Percentiles rank a stretch among this genome's conserved stretches.
Evolutionary conservation across 352 stramenopile genomes (phyloP).

Genomic region (Nothophytophthora sp.): DNA sequence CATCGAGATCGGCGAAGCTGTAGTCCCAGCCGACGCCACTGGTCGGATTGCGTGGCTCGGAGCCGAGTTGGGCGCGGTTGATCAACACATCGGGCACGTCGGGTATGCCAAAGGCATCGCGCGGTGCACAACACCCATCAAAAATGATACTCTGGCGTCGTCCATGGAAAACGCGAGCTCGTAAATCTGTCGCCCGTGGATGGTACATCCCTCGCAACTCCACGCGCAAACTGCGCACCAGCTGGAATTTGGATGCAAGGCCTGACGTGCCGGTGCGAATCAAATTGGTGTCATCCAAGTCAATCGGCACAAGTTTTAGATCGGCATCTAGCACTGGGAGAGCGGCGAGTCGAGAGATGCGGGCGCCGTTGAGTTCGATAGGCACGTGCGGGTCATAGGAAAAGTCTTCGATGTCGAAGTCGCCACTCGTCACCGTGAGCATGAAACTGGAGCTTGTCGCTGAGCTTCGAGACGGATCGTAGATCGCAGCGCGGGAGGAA

Average conservation of each 20-base stretch:
- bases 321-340: conserved; percentile 40
- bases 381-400: conserved; percentile 39
- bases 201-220: conserved; percentile 71
- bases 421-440: conserved; percentile 31
- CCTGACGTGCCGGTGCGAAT: conserved; percentile 26
- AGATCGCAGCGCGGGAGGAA: conserved; percentile 37
- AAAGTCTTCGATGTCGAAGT: conserved; percentile 35
- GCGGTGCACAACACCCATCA: conserved; percentile 35
- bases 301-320: conserved; percentile 31
- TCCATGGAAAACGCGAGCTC: conserved; percentile 52
- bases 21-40: conserved; percentile 78
- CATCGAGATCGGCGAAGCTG: conserved; percentile 54
- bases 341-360: conserved; percentile 41
- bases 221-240: conserved; percentile 51
- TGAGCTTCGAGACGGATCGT: conserved; percentile 41
- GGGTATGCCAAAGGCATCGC: conserved; percentile 46
- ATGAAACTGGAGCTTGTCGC: conserved; percentile 45
- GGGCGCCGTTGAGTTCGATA: conserved; percentile 53
- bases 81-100: conserved; percentile 34
- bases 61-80: conserved; percentile 44
- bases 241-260: conserved; percentile 63
- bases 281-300: conserved; percentile 18
- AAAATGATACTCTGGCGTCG: conserved; percentile 43
- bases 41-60: conserved; percentile 44
- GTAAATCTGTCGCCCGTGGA: conserved; percentile 53